Evolutionary conservation across 2,329 filamentous ascomycete genomes (phyloP).

Genomic region (Aspergillus flavus): DNA sequence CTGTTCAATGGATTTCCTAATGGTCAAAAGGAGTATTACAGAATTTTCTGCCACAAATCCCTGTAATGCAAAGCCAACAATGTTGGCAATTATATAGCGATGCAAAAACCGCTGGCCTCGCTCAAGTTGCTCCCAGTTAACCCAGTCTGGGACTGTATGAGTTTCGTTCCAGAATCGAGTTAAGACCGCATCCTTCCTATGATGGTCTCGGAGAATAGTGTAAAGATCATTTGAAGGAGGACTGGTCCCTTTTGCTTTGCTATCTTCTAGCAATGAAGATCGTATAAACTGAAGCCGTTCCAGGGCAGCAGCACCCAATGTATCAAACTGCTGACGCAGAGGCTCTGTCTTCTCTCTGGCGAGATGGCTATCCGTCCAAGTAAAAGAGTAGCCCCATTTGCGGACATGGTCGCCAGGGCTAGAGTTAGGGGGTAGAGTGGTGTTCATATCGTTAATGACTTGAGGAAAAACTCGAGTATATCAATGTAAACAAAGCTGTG

Average conservation of each 20-base stretch:
- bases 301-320: slow-evolving; percentile 14
- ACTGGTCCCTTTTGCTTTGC: slow-evolving; percentile 6
- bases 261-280: slow-evolving; percentile 11
- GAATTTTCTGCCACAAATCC: slow-evolving; percentile 26
- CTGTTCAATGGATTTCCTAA: background rate
- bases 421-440: background rate
- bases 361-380: slow-evolving; percentile 20
- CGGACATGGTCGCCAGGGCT: slow-evolving; percentile 10
- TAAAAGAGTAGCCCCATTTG: slow-evolving; percentile 22
- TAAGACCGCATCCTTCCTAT: slow-evolving; percentile 56
- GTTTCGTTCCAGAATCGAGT: slow-evolving; percentile 64
- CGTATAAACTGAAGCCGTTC: slow-evolving; percentile 19
- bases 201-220: slow-evolving; percentile 60
- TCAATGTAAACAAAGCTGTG: background rate
- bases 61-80: slow-evolving; percentile 25
- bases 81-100: slow-evolving; percentile 61
- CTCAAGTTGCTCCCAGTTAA: slow-evolving; percentile 72
- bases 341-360: slow-evolving; percentile 12
- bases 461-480: background rate
- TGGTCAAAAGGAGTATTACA: slow-evolving; percentile 6
- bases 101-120: slow-evolving; percentile 75
- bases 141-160: slow-evolving; percentile 69
- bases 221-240: slow-evolving; percentile 56
- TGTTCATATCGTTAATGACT: background rate
- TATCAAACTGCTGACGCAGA: slow-evolving; percentile 22